Evolutionary conservation across 1,284 basidiomycete species (phyloP).

Genomic region (Rhodotorula mucilaginosa): DNA sequence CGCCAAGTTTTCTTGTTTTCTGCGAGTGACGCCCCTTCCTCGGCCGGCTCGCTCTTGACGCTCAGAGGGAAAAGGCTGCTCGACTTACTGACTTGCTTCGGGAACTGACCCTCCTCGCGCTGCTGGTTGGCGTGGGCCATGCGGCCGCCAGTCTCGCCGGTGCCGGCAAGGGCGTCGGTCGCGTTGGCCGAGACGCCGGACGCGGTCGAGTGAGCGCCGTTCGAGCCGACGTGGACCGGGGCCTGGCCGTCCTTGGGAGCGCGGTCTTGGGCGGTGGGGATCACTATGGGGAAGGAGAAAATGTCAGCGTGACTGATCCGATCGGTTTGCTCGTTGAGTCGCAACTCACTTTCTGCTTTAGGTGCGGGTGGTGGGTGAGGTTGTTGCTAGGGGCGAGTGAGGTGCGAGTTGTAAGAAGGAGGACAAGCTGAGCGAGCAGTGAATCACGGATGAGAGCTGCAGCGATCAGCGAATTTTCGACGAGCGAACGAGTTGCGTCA

Average conservation of each 20-base stretch:
- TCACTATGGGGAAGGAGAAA: background rate
- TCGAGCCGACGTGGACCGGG: conserved; percentile 15
- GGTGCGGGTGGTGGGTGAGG: too few relatives aligned
- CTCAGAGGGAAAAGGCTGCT: background rate
- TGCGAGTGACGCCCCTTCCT: background rate
- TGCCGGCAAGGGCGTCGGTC: conserved; percentile 1
- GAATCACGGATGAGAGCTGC: too few relatives aligned
- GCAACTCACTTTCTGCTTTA: background rate
- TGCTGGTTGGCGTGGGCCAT: conserved; percentile 12
- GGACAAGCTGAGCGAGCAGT: too few relatives aligned
- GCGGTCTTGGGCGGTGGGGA: conserved; percentile 19
- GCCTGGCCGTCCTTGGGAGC: conserved; percentile 13
- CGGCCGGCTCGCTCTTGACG: background rate
- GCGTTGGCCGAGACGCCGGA: conserved; percentile 13
- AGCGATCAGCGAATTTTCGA: too few relatives aligned
- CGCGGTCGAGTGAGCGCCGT: background rate
- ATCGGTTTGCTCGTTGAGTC: too few relatives aligned
- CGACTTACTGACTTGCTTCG: conserved; percentile 9
- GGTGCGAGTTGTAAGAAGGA: background rate
- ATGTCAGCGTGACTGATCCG: background rate
- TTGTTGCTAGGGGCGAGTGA: background rate
- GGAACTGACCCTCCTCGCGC: conserved; percentile 3
- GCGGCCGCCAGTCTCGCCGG: conserved; percentile 18
- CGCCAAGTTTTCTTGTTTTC: background rate
- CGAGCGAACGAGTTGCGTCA: too few relatives aligned